Percentiles rank a stretch among this genome's conserved stretches.
Conservation (phyloP, 202 grass and related monocot species). For the Digitaria exilis region DNA sequence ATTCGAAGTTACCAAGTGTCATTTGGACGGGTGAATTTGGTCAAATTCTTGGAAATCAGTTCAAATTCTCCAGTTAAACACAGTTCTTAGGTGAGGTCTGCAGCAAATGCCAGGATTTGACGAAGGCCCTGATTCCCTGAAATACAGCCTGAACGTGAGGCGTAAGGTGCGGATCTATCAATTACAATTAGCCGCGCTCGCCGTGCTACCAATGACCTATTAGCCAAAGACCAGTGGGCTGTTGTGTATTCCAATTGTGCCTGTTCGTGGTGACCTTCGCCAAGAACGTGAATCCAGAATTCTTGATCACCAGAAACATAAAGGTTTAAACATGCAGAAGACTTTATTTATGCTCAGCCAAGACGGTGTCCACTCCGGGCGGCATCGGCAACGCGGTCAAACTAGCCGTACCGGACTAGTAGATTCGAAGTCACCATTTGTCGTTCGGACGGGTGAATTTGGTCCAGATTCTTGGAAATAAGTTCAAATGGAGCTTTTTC, state of each 20-base stretch:
- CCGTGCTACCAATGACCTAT: neutral
- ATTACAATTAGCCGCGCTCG: neutral
- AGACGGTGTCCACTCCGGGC: neutral
- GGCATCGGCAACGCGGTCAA: neutral
- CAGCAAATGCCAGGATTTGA: neutral
- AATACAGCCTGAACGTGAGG: neutral
- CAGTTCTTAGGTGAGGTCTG: neutral
- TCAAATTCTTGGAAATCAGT: neutral
- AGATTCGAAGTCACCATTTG: neutral
- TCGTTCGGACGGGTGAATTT: neutral
- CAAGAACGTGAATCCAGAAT: neutral
- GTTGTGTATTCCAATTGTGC: neutral
- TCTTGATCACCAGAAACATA: neutral
- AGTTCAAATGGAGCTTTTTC: too few species aligned
- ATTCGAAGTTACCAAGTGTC: neutral
- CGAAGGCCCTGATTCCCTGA: neutral
- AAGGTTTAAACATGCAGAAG: neutral
- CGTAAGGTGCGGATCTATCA: slow-evolving; percentile 8
- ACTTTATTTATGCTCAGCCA: neutral
- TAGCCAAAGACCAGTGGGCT: neutral
- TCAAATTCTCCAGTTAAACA: neutral
- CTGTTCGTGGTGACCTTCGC: neutral
- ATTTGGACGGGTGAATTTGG: neutral
- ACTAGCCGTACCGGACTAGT: too few species aligned
- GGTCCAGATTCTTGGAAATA: neutral